Percentiles rank a stretch among this genome's conserved stretches.
Evolutionary conservation across 768 basidiomycete species (phyloP).

Genomic region (Phaffia australis): DNA sequence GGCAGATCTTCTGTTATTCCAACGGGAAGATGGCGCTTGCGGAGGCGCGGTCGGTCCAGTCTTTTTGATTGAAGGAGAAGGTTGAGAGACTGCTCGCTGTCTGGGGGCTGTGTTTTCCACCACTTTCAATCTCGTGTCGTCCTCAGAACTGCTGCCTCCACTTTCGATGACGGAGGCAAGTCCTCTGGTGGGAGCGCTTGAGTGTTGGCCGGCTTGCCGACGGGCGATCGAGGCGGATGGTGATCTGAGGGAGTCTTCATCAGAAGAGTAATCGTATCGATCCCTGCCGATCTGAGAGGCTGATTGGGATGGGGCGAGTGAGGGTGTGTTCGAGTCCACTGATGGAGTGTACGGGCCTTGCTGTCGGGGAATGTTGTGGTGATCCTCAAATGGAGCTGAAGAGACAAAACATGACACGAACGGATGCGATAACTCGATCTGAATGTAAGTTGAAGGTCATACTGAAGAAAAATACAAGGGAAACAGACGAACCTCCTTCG

Average conservation of each 20-base stretch:
- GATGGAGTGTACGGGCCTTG: constrained; percentile 17
- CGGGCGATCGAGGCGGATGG: constrained; percentile 7
- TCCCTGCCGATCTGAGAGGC: constrained; percentile 25
- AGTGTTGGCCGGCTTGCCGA: constrained; percentile 2
- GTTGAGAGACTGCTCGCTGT: constrained; percentile 2
- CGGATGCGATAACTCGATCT: neutral
- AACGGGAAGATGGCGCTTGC: constrained; percentile 17
- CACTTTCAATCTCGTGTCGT: neutral
- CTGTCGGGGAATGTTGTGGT: constrained; percentile 4
- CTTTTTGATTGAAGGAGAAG: neutral
- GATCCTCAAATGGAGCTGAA: constrained; percentile 20
- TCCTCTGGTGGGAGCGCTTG: constrained; percentile 1
- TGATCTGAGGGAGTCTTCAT: constrained; percentile 6
- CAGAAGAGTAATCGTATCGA: constrained; percentile 10
- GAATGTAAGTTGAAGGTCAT: neutral
- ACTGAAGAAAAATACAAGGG: neutral
- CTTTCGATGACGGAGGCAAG: constrained; percentile 24
- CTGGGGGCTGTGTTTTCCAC: constrained; percentile 21
- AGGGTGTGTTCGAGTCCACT: constrained; percentile 22
- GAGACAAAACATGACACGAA: neutral
- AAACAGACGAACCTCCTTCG: constrained; percentile 16
- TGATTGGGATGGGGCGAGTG: constrained; percentile 25
- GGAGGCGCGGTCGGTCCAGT: constrained; percentile 10
- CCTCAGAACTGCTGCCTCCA: constrained; percentile 19
- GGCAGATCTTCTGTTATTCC: constrained; percentile 14